Base-by-base conservation (phyloP, 176 grass and related monocot genomes). In the Phragmites australis region DNA sequence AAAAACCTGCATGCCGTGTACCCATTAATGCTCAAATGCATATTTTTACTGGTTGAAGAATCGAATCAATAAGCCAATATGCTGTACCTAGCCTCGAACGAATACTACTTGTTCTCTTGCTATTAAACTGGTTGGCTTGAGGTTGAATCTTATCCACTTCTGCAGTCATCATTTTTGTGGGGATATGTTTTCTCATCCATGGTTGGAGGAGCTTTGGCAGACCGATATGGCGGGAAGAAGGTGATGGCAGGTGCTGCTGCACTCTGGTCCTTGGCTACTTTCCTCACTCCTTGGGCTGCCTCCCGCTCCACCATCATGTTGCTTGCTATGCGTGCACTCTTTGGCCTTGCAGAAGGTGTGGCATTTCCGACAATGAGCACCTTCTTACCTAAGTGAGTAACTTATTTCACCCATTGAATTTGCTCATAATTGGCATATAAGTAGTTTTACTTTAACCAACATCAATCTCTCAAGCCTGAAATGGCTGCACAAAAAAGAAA, bases 341-440 rank as follows among this genome's bases (percentile, higher is more conserved):
- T 97, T 51, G 95, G 95, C 32, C 74, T 97, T 27, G 95, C 92
- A 15, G 95, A 97, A 81, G 95, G 92, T 76, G 95, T 97, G 13
- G 95, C 95, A 65, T 97, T 97, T 85, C 95, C 95, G 27, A 94
- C 90, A 40, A 97, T 97, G 95, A 94, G 90, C 88, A 97, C 95
- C 12, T 91, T 97, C 65, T 89, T 97, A 49, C 93, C 90, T 21
- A 87, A 93, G 95, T 97, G 67, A 82, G 88, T 59, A 74, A 16
- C 22, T 5, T 42, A 60, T 82, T 51, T 32, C 63, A 82, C 53
- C 45, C 17, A 62, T 19, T 53, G 13, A 32, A 42, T 59, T 30
- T 75, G 19, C 9, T 75, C 17, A 9, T 42, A 23, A 15, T 51
- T n/a, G 6, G 14, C 18, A 44, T 51, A 37, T 25, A 10, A 53